Conservation (phyloP, 1,139 yeast species). For the Casaregolazyma suthepensis region DNA sequence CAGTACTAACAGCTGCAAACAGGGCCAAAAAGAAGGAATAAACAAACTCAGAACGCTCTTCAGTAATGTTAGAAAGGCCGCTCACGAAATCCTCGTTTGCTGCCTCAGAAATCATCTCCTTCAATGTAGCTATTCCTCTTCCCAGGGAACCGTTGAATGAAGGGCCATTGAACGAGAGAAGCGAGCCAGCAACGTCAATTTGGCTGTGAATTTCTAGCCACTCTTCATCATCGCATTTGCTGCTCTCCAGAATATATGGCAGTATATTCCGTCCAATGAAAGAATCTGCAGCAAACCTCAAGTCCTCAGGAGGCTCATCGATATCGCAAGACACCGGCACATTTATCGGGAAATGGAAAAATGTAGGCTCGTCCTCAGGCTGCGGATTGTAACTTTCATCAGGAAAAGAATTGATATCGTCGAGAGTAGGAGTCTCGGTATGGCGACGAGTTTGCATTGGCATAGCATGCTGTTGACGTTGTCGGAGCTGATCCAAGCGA, state of each 20-base stretch:
- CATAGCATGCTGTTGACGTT: neutral
- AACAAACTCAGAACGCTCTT: neutral
- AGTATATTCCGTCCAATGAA: conserved; percentile 9
- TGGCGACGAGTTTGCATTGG: neutral
- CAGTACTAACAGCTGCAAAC: conserved; percentile 4
- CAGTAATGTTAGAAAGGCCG: neutral
- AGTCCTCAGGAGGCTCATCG: conserved; percentile 9
- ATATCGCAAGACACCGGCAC: conserved; percentile 7
- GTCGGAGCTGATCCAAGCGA: neutral
- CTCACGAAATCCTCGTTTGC: neutral
- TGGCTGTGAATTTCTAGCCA: neutral
- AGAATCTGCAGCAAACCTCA: conserved; percentile 9
- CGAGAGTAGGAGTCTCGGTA: neutral
- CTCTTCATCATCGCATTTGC: neutral
- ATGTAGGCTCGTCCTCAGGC: neutral
- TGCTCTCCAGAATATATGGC: neutral
- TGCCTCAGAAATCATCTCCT: neutral
- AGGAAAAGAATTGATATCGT: neutral
- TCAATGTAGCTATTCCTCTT: neutral
- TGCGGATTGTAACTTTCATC: neutral
- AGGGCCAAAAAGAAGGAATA: conserved; percentile 2
- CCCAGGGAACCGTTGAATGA: conserved; percentile 2
- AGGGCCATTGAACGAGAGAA: neutral
- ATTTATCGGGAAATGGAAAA: neutral
- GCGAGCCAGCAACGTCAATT: conserved; percentile 1